Evolutionary conservation across 202 grass and related monocot genomes (phyloP).

Genomic region (Setaria viridis): DNA sequence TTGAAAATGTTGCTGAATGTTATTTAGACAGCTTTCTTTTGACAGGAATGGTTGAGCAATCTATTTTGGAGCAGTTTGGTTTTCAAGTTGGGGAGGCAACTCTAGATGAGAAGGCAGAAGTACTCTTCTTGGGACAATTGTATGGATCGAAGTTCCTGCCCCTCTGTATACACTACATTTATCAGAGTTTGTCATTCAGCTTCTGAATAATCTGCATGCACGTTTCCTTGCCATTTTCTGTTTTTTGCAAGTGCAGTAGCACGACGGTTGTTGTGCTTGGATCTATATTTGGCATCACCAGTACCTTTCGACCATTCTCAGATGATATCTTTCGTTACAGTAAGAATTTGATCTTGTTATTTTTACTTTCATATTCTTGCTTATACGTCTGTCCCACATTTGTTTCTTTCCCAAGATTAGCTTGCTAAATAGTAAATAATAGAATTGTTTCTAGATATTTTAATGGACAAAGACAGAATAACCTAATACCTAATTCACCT

Average conservation of each 20-base stretch:
- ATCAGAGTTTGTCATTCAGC: neutral
- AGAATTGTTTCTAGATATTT: neutral
- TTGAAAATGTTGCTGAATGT: conserved; percentile 54
- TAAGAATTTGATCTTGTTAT: conserved; percentile 48
- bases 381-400: neutral
- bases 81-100: conserved; percentile 62
- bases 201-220: conserved; percentile 2
- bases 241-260: conserved; percentile 57
- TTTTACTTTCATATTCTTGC: conserved; percentile 26
- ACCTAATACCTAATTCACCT: neutral
- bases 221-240: conserved; percentile 36
- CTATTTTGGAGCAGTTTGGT: conserved; percentile 70
- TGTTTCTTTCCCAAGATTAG: conserved; percentile 9
- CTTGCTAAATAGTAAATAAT: conserved; percentile 23
- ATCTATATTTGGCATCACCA: conserved; percentile 88
- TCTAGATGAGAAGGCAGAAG: conserved; percentile 82
- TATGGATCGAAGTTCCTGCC: conserved; percentile 49
- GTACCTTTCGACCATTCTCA: conserved; percentile 78
- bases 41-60: conserved; percentile 74
- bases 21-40: conserved; percentile 88
- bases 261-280: conserved; percentile 71
- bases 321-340: conserved; percentile 88
- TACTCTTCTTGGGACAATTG: conserved; percentile 82
- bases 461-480: neutral
- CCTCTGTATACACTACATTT: conserved; percentile 2